phyloP scores from a whole-genome alignment of 768 basidiomycete genomes.

The Mycena galericulata region DNA sequence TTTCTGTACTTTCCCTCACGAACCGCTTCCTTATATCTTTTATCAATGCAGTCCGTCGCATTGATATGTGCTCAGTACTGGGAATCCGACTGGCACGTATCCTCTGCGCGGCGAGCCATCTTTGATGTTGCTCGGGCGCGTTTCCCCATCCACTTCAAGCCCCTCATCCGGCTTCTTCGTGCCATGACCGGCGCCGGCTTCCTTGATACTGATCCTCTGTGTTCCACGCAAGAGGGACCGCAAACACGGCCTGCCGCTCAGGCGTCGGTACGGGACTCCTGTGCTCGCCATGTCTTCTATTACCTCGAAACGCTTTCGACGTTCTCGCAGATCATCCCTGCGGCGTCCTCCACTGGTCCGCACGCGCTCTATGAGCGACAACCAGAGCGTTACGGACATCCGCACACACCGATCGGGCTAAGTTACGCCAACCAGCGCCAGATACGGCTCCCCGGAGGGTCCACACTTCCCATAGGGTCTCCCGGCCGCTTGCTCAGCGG shows the following conservation, averaged over 20 bases:
- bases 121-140: slow-evolving; percentile 86
- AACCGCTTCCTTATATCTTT: neutral
- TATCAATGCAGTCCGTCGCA: slow-evolving; percentile 62
- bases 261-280: slow-evolving; percentile 64
- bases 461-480: slow-evolving; percentile 73
- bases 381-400: slow-evolving; percentile 68
- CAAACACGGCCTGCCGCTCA: slow-evolving; percentile 31
- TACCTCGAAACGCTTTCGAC: slow-evolving; percentile 80
- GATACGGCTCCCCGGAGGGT: slow-evolving; percentile 82
- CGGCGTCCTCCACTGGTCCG: slow-evolving; percentile 69
- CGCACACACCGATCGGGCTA: slow-evolving; percentile 59
- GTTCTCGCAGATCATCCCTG: slow-evolving; percentile 80
- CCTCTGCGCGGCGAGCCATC: slow-evolving; percentile 78
- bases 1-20: neutral
- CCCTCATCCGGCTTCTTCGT: slow-evolving; percentile 78
- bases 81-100: slow-evolving; percentile 79
- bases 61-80: slow-evolving; percentile 87
- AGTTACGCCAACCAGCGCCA: slow-evolving; percentile 76
- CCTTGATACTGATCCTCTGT: slow-evolving; percentile 78
- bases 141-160: slow-evolving; percentile 83
- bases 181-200: slow-evolving; percentile 84
- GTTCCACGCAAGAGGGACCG: slow-evolving; percentile 50
- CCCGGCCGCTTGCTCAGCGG: slow-evolving; percentile 78
- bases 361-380: slow-evolving; percentile 80
- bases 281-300: slow-evolving; percentile 77